A percentile compares a stretch with the other conserved stretches of the same genome.
Conservation (phyloP, 306 rosid species). For the Vigna reflexopilosa region DNA sequence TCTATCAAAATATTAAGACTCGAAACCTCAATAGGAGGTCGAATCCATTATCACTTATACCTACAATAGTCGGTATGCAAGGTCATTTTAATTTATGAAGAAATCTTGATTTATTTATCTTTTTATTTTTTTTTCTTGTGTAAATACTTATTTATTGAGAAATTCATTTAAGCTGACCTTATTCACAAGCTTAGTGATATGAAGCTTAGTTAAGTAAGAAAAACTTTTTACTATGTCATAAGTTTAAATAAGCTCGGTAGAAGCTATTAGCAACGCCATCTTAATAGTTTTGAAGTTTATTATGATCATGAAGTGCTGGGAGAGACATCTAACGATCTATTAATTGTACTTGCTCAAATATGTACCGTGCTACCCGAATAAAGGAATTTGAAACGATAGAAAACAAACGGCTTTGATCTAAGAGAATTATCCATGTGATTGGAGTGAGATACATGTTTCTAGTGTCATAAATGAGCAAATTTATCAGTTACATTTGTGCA, state of each 20-base stretch:
- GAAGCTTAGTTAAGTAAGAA: no score
- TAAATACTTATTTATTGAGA: no score
- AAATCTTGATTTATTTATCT: neutral
- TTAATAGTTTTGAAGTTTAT: slow-evolving; percentile 14
- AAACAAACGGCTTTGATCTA: slow-evolving; percentile 10
- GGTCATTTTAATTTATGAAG: neutral
- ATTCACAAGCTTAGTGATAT: no score
- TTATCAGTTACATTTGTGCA: neutral
- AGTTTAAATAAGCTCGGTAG: neutral
- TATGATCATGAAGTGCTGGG: slow-evolving; percentile 4
- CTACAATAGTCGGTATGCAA: no score
- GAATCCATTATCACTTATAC: no score
- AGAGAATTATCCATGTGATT: neutral
- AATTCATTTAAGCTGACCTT: no score
- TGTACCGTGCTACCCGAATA: neutral
- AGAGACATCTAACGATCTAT: slow-evolving; percentile 10
- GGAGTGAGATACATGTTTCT: neutral
- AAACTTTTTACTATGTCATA: neutral
- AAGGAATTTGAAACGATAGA: neutral
- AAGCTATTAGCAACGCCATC: neutral
- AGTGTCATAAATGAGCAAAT: slow-evolving; percentile 14
- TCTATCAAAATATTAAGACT: no score
- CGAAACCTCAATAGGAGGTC: no score
- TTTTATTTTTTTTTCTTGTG: neutral
- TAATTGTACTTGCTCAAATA: neutral